A percentile compares a stretch with the other conserved stretches of the same genome.
Evolutionary conservation across 148 eudicot species (phyloP).

Genomic region (Cornus controversa): DNA sequence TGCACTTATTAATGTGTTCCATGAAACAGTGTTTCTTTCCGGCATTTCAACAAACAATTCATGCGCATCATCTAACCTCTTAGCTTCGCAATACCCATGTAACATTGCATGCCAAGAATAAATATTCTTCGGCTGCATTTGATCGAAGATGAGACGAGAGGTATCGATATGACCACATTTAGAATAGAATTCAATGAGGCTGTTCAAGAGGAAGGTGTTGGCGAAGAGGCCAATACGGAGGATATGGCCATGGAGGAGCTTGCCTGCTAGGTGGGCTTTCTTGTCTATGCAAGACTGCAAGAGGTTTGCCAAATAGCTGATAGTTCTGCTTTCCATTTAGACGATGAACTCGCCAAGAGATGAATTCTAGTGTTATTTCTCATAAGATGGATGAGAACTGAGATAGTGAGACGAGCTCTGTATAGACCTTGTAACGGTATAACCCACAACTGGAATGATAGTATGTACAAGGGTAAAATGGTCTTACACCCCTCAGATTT

Average conservation of each 20-base stretch:
- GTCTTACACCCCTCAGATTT: too few relatives aligned
- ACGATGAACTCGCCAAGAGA: background rate
- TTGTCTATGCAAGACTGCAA: constrained; percentile 56
- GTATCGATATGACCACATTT: constrained; percentile 40
- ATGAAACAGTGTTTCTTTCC: constrained; percentile 59
- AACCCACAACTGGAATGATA: too few relatives aligned
- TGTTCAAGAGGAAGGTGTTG: constrained; percentile 59
- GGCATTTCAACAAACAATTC: constrained; percentile 64
- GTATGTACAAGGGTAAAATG: too few relatives aligned
- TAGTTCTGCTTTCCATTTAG: constrained; percentile 23
- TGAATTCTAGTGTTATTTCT: too few relatives aligned
- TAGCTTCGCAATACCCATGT: constrained; percentile 41
- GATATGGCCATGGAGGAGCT: constrained; percentile 55
- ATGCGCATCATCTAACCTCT: constrained; percentile 34
- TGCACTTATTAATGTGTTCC: constrained; percentile 69
- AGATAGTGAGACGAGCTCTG: too few relatives aligned
- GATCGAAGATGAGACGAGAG: constrained; percentile 57
- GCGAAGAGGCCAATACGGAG: constrained; percentile 39
- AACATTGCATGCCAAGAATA: constrained; percentile 72
- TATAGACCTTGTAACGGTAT: too few relatives aligned
- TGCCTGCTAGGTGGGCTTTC: constrained; percentile 49
- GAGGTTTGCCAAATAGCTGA: constrained; percentile 38
- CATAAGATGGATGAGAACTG: too few relatives aligned
- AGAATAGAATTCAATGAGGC: constrained; percentile 59
- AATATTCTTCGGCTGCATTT: constrained; percentile 48